A percentile compares a stretch with the other conserved stretches of the same genome.
Evolutionary conservation across 192 early-diverging fungal genomes (phyloP).

Genomic region (Rhizoclosmatium globosum): DNA sequence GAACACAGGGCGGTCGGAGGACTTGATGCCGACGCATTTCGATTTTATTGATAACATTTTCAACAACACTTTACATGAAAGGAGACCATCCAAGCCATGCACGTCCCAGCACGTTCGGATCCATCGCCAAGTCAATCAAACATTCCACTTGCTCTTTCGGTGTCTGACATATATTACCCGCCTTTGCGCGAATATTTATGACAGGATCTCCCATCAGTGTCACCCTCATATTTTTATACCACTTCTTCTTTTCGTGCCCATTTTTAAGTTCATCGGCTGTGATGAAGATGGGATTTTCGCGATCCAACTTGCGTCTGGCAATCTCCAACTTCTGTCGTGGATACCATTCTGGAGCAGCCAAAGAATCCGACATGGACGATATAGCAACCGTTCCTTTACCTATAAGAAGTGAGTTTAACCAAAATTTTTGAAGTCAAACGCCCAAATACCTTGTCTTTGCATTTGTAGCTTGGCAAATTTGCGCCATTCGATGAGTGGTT

Average conservation of each 20-base stretch:
- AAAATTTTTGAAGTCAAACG: constrained; percentile 44
- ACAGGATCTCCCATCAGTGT: constrained; percentile 59
- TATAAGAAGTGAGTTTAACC: neutral
- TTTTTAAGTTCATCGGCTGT: constrained; percentile 61
- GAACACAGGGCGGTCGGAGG: too few species aligned
- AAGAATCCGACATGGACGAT: constrained; percentile 29
- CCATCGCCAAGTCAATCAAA: constrained; percentile 78
- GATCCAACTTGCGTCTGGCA: constrained; percentile 71
- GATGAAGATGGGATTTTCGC: constrained; percentile 76
- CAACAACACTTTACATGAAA: constrained; percentile 50
- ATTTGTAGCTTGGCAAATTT: constrained; percentile 71
- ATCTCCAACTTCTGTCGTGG: constrained; percentile 78
- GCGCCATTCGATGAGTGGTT: constrained; percentile 84
- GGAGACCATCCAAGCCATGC: constrained; percentile 76
- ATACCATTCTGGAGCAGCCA: constrained; percentile 72
- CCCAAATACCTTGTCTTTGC: constrained; percentile 53
- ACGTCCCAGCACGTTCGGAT: constrained; percentile 69
- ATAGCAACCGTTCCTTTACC: constrained; percentile 12
- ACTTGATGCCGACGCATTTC: too few species aligned
- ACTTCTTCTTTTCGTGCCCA: constrained; percentile 70
- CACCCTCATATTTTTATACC: constrained; percentile 51
- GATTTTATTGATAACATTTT: too few species aligned
- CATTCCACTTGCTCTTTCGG: constrained; percentile 76
- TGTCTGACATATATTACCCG: constrained; percentile 52
- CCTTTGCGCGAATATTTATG: constrained; percentile 54